Conservation (phyloP, 208 protist species). For the Phytomonas sp. region DNA sequence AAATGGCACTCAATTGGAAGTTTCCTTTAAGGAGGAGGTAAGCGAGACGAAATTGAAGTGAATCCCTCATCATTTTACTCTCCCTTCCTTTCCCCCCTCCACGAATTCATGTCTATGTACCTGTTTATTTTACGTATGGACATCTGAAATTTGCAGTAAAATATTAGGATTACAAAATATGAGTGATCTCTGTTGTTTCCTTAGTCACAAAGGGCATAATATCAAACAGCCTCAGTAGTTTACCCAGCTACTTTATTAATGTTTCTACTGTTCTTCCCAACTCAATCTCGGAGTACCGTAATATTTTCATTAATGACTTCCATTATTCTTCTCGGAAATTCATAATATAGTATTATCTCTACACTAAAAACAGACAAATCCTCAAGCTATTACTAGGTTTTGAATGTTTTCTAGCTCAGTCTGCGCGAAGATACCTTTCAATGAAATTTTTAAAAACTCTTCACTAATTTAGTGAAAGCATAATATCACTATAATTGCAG, state of each 20-base stretch:
- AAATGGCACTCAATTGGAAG: not conserved
- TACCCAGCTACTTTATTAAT: not conserved
- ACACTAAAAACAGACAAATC: not conserved
- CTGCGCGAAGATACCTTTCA: not conserved
- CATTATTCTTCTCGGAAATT: not conserved
- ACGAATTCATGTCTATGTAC: constrained; percentile 3
- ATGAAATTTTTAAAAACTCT: not conserved
- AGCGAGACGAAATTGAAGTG: not conserved
- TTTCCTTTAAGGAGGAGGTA: not conserved
- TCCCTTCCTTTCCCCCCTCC: no score
- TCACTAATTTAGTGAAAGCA: not conserved
- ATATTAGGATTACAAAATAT: not conserved
- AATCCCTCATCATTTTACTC: not conserved
- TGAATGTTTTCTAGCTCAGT: not conserved
- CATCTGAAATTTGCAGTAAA: not conserved
- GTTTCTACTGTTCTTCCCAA: not conserved
- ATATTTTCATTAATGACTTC: not conserved
- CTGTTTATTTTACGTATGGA: not conserved
- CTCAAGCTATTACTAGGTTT: not conserved
- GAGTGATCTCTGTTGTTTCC: not conserved
- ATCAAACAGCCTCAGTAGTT: not conserved
- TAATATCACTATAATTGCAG: not conserved
- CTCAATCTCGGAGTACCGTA: not conserved
- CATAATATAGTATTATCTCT: not conserved
- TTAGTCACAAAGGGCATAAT: not conserved